phyloP scores from a whole-genome alignment of 176 grass and related monocot genomes.

The Echinochloa phyllopogon region DNA sequence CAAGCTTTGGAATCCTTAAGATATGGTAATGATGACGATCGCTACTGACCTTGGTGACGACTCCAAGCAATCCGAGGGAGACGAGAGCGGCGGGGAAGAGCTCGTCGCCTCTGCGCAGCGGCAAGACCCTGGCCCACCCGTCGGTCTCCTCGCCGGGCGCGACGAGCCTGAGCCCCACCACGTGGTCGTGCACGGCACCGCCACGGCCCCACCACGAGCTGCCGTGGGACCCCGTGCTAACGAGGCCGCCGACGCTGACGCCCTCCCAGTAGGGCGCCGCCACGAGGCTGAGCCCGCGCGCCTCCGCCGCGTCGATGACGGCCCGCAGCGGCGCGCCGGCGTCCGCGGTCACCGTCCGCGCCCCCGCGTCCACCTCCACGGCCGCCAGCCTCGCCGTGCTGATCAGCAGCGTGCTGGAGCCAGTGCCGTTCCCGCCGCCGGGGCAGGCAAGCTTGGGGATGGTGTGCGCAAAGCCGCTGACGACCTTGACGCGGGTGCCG shows the following conservation, averaged over 20 bases:
- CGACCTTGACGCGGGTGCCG: conserved; percentile 59
- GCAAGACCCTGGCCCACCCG: conserved; percentile 56
- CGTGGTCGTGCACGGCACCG: conserved; percentile 77
- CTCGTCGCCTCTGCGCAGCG: conserved; percentile 46
- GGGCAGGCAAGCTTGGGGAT: conserved; percentile 86
- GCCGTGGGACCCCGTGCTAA: conserved; percentile 81
- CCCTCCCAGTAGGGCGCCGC: conserved; percentile 87
- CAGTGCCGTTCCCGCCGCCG: conserved; percentile 7
- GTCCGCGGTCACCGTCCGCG: conserved; percentile 63
- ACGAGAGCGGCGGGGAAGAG: conserved; percentile 76
- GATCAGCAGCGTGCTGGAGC: conserved; percentile 25
- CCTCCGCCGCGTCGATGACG: conserved; percentile 71
- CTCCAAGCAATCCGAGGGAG: conserved; percentile 73
- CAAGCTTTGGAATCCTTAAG: no score
- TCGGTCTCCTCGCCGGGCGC: conserved; percentile 40
- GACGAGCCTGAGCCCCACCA: conserved; percentile 62
- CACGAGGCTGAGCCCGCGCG: conserved; percentile 61
- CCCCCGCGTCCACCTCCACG: conserved; percentile 52
- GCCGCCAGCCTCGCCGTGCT: conserved; percentile 50
- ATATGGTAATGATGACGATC: not conserved
- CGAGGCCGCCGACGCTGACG: conserved; percentile 71
- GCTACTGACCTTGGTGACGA: conserved; percentile 70
- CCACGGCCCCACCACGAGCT: conserved; percentile 90
- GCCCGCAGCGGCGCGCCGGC: conserved; percentile 63
- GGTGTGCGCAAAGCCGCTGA: conserved; percentile 79